Conservation (phyloP, 2,329 filamentous ascomycete species). For the Didymella sp. region DNA sequence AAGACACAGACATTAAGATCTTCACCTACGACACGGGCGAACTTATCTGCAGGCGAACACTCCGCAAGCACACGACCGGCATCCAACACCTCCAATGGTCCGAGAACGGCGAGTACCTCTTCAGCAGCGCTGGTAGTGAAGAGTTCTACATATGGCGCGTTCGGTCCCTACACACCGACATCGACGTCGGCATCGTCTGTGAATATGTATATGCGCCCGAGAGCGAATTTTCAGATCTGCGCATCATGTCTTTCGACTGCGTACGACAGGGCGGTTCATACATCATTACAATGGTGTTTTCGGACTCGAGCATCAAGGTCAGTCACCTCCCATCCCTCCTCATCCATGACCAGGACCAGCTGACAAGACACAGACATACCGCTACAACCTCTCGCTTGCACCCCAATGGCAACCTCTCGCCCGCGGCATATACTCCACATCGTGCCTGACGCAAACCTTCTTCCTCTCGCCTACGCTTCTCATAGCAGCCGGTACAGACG, state of each 20-base stretch:
- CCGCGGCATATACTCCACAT: constrained; percentile 55
- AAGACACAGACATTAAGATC: constrained; percentile 78
- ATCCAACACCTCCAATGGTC: constrained; percentile 84
- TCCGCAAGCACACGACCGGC: constrained; percentile 82
- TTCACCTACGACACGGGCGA: constrained; percentile 59
- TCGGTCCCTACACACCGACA: constrained; percentile 57
- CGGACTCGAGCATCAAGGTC: constrained; percentile 78
- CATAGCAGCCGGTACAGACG: constrained; percentile 82
- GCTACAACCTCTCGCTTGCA: constrained; percentile 38
- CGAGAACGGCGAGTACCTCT: constrained; percentile 69
- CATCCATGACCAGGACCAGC: neutral
- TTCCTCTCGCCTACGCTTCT: constrained; percentile 53
- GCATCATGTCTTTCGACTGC: constrained; percentile 81
- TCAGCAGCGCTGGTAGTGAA: constrained; percentile 86
- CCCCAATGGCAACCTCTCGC: constrained; percentile 47
- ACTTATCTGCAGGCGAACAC: constrained; percentile 63
- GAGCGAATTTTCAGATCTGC: constrained; percentile 68
- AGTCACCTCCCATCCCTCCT: constrained; percentile 17
- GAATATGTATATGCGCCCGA: constrained; percentile 59
- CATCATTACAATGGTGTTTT: constrained; percentile 75
- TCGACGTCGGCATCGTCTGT: constrained; percentile 61
- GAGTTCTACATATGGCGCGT: constrained; percentile 87
- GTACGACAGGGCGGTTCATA: constrained; percentile 49
- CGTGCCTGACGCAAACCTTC: constrained; percentile 72
- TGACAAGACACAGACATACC: constrained; percentile 53